A percentile compares a stretch with the other conserved stretches of the same genome.
phyloP scores from a whole-genome alignment of 371 early-diverging fungal genomes.

The Batkoa obscura region DNA sequence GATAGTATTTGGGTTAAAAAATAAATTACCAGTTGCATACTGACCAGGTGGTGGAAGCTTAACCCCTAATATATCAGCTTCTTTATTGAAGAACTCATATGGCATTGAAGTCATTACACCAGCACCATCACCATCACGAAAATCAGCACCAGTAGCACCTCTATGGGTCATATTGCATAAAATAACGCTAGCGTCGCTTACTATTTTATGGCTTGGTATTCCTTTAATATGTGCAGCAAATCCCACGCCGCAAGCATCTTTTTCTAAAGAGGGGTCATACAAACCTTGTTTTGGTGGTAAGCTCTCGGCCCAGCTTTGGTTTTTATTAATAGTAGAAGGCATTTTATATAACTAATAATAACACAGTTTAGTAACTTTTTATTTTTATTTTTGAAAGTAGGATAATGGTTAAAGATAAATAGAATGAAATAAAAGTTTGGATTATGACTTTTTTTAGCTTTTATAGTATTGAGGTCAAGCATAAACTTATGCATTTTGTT shows the following conservation, averaged over 20 bases:
- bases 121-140: constrained; percentile 70
- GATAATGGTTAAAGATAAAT: too few species aligned
- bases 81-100: constrained; percentile 53
- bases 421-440: too few species aligned
- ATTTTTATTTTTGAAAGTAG: too few species aligned
- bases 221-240: constrained; percentile 87
- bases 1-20: constrained; percentile 45
- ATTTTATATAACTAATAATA: too few species aligned
- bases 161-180: constrained; percentile 96
- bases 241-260: constrained; percentile 93
- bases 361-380: too few species aligned
- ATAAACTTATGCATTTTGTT: too few species aligned
- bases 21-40: constrained; percentile 89
- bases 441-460: too few species aligned
- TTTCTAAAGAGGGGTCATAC: constrained; percentile 75
- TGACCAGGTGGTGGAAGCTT: constrained; percentile 52
- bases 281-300: constrained; percentile 74
- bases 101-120: constrained; percentile 90
- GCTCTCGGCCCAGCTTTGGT: constrained; percentile 44
- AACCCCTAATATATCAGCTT: constrained; percentile 20
- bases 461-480: too few species aligned
- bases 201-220: constrained; percentile 60
- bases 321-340: not conserved
- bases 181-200: constrained; percentile 66
- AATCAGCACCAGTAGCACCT: constrained; percentile 78